Base-by-base conservation (phyloP, 176 grass and related monocot genomes). In the Triticum urartu region DNA sequence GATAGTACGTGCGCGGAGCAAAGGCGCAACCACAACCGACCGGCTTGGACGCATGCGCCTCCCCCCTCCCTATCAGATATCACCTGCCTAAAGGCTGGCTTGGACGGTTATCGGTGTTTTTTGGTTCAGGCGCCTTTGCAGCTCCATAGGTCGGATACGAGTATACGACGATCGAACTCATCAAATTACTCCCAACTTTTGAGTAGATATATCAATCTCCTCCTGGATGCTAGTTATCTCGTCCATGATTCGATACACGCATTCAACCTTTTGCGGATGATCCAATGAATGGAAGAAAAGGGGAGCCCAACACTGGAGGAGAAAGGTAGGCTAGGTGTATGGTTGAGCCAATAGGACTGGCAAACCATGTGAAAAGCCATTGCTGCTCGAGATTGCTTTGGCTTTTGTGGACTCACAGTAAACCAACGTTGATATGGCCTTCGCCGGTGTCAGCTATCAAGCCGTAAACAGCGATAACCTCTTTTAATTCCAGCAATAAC, bases 251-350 rank as follows among this genome's bases (percentile, higher is more conserved):
- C 2, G 17, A 35, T 58, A 7, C 35, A 22, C 3, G 67, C 17
- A 18, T 85, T 42, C 22, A 17, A 71, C 33, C 15, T 38, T 89
- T 64, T 30, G 11, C n/a, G 7, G 28, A 63, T 32, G 6, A 54
- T 62, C 28, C 38, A 14, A 20, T 30, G n/a, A 11, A 74, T 59
- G 60, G 12, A 77, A 81, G 61, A 48, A 69, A 82, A 82, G 50
- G 52, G 21, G 42, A 54, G 25, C 13, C 26, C 12, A 26, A 22
- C 7, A 58, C 52, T 62, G 61, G 78, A 28, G 25, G 59, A 62
- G 48, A 50, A 50, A 78, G 11, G 63, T 83, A 83, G 79, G 69
- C 20, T 54, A 61, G 34, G 69, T 18, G 50, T 74, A 39, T 74
- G 52, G 14, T 28, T 76, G 43, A 67, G 43, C 62, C 15, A 81